Base-by-base conservation (phyloP, 2,329 filamentous ascomycete species). In the Amylocarpus encephaloides region DNA sequence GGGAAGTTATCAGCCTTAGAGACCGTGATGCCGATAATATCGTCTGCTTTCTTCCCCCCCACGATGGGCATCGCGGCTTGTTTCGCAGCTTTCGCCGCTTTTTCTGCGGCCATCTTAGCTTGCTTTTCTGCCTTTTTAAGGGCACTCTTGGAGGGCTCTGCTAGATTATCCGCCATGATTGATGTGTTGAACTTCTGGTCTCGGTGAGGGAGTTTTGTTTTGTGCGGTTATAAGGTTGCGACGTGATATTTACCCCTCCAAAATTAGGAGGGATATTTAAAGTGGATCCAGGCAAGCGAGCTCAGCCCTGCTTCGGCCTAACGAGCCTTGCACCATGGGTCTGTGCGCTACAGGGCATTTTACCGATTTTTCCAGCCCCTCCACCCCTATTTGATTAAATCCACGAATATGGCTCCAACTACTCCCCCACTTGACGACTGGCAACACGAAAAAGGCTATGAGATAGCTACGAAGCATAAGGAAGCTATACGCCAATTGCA, bases 11-110 rank as follows among this genome's bases (percentile, higher is more conserved):
- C 85, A 43, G 85, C 76, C 72, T 96, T 97, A 57, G 79, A 78
- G 53, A 86, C 82, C 56, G 91, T 93, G 64, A 96, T 95, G 58
- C 91, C 91, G 62, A 93, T 94, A 58, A 94, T 80, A 57, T 83
- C 79, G 65, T 81, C 78, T 9, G 71, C 62, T 70, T 82, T 81
- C 71, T 82, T 82, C 62, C 75, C 75, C 48, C 77, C 71, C 32
- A 77, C 76, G 19, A 81, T 69, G 22, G 77, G 70, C 46, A 81
- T 64, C 1, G 70, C 57, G 35, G 71, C 66, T 64, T 79, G 73
- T 70, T 81, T 82, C 33, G 78, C 77, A 18, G 78, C 78, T 70
- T 82, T 82, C 40, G 76, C 76, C 47, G 78, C 78, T 67, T 83
- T 83, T 39, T 79, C 77, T 45, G 79, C 77, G 26, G 77, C 79